Evolutionary conservation across 176 grass and related monocot species (phyloP).

Genomic region (Aegilops tauschii): DNA sequence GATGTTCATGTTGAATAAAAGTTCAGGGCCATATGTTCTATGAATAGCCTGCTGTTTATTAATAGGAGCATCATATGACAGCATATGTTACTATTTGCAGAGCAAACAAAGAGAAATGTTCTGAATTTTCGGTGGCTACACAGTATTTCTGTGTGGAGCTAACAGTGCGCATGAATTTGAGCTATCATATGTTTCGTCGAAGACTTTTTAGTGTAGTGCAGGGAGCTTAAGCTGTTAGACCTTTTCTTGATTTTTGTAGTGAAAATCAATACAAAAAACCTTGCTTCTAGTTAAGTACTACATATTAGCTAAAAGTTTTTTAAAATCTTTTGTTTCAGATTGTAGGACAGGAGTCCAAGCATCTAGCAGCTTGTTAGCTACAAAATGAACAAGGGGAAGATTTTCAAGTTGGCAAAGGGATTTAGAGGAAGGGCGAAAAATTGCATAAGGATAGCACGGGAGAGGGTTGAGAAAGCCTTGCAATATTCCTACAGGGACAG

Average conservation of each 20-base stretch:
- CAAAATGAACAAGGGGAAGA: slow-evolving; percentile 90
- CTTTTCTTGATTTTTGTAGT: not conserved
- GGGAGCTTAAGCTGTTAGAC: not conserved
- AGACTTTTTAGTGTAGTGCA: not conserved
- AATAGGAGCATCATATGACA: not conserved
- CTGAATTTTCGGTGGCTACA: not conserved
- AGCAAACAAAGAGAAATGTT: not conserved
- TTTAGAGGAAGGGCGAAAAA: slow-evolving; percentile 93
- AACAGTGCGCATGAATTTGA: not conserved
- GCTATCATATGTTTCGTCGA: not conserved
- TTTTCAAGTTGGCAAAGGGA: slow-evolving; percentile 95
- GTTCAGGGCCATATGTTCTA: not conserved
- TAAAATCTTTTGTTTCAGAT: not conserved
- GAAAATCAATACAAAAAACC: not conserved
- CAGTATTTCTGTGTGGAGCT: not conserved
- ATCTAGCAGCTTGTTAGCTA: not conserved
- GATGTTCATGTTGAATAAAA: not conserved
- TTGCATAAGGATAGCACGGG: slow-evolving; percentile 90
- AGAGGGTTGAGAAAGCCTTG: slow-evolving; percentile 96
- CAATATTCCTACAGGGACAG: slow-evolving; percentile 92
- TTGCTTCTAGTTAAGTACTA: slow-evolving; percentile 9
- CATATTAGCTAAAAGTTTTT: not conserved
- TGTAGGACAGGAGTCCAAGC: not conserved
- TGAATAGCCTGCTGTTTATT: not conserved
- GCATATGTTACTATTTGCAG: not conserved